Evolutionary conservation across 2,329 filamentous ascomycete species (phyloP).

Genomic region (Cercospora nicotianae): DNA sequence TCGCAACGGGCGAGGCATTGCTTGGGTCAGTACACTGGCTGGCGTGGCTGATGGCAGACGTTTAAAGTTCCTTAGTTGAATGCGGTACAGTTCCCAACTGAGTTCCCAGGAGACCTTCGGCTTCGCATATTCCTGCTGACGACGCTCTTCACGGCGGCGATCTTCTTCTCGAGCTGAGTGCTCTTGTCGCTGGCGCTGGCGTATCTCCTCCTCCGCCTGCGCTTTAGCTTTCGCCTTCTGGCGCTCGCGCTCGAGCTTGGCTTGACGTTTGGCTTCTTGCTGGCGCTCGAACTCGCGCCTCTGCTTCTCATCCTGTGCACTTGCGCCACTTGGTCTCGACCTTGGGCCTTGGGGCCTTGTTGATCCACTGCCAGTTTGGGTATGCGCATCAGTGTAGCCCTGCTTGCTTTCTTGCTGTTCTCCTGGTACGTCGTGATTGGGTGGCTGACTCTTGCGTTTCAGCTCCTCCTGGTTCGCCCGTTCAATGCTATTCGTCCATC

Average conservation of each 20-base stretch:
- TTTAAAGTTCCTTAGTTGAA: background rate
- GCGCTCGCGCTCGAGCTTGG: background rate
- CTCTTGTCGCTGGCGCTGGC: background rate
- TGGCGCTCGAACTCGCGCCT: constrained; percentile 1
- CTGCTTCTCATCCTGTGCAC: constrained; percentile 1
- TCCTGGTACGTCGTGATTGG: background rate
- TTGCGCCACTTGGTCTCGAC: background rate
- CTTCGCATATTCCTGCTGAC: background rate
- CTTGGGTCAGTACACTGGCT: background rate
- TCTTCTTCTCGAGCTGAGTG: constrained; percentile 1
- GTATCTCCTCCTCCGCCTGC: constrained; percentile 9
- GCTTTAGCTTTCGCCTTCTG: background rate
- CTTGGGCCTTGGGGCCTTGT: background rate
- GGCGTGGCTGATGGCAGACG: background rate
- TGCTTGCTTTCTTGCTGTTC: background rate
- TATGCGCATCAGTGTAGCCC: background rate
- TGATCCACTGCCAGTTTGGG: background rate
- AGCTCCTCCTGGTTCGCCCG: background rate
- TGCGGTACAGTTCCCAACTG: background rate
- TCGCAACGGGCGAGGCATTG: background rate
- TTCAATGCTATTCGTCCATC: background rate
- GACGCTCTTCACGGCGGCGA: background rate
- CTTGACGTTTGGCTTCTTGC: constrained; percentile 6
- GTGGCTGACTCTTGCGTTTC: background rate
- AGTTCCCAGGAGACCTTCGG: background rate